These are phyloP conservation scores for Pelargonium cotyledonis DNA, from an alignment of 441 rosid genomes.

Conservation along the genomic window DNA sequence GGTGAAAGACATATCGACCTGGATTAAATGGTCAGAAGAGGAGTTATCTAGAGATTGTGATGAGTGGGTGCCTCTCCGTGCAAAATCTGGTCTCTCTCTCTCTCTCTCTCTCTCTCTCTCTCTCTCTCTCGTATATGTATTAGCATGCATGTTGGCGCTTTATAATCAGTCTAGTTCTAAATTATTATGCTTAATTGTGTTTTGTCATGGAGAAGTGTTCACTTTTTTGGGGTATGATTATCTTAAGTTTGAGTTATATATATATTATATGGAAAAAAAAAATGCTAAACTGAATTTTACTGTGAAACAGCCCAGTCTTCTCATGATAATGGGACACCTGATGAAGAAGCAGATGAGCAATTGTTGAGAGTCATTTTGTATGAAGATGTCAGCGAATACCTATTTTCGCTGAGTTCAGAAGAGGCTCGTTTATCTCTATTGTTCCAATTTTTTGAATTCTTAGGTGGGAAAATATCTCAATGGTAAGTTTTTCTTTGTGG, in stretches of 20 bases:
- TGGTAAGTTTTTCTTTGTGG: conserved; percentile 32
- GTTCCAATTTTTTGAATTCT: conserved; percentile 73
- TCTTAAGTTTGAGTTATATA: background rate
- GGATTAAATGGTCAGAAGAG: conserved; percentile 84
- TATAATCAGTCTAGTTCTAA: background rate
- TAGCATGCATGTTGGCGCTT: background rate
- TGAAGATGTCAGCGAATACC: conserved; percentile 75
- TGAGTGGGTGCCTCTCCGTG: conserved; percentile 85
- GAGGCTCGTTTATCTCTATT: conserved; percentile 69
- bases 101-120: background rate
- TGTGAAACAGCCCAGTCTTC: conserved; percentile 30
- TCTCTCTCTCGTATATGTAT: background rate
- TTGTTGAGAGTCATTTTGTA: conserved; percentile 54
- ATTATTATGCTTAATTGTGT: background rate
- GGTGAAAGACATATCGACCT: conserved; percentile 68
- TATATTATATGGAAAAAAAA: background rate
- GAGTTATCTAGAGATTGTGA: conserved; percentile 64
- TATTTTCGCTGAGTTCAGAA: conserved; percentile 64
- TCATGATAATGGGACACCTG: conserved; percentile 32
- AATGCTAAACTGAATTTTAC: conserved; percentile 11
- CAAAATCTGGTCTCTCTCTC: conserved; percentile 44
- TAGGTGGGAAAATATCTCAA: conserved; percentile 65
- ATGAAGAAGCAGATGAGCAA: conserved; percentile 60
- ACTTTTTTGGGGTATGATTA: background rate
- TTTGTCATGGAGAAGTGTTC: background rate